A percentile compares a stretch with the other conserved stretches of the same genome.
Conservation (phyloP, 306 rosid species). For the Notholithocarpus densiflorus region DNA sequence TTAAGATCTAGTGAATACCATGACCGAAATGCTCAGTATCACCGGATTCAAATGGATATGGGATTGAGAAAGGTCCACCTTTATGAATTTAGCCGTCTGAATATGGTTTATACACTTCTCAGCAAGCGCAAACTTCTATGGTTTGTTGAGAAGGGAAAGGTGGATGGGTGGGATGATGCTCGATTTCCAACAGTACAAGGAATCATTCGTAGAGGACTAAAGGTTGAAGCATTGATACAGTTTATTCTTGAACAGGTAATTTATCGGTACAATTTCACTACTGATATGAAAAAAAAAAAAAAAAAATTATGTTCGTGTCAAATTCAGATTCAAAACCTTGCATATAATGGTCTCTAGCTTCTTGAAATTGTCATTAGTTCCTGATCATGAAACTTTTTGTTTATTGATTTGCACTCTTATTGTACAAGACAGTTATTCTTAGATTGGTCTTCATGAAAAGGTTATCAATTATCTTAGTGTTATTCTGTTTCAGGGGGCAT, state of each 20-base stretch:
- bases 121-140: slow-evolving; percentile 93
- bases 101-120: slow-evolving; percentile 93
- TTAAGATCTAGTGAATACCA: slow-evolving; percentile 95
- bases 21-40: slow-evolving; percentile 86
- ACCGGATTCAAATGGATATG: slow-evolving; percentile 82
- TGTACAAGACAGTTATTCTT: slow-evolving; percentile 3
- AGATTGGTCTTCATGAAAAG: slow-evolving; percentile 6
- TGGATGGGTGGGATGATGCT: slow-evolving; percentile 97
- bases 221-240: slow-evolving; percentile 79
- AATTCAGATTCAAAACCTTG: not conserved
- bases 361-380: not conserved
- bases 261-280: slow-evolving; percentile 12
- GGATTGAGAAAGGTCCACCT: slow-evolving; percentile 68
- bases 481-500: slow-evolving; percentile 65
- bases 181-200: slow-evolving; percentile 96
- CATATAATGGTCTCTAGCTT: not conserved
- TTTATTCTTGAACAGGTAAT: slow-evolving; percentile 91
- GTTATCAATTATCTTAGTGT: slow-evolving; percentile 18
- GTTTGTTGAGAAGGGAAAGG: slow-evolving; percentile 93
- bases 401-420: not conserved
- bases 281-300: not conserved
- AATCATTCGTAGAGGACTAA: slow-evolving; percentile 87
- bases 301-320: slow-evolving; percentile 20
- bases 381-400: not conserved
- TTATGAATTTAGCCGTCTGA: slow-evolving; percentile 88